phyloP scores from a whole-genome alignment of 768 basidiomycete genomes.

The Mycena rosella region DNA sequence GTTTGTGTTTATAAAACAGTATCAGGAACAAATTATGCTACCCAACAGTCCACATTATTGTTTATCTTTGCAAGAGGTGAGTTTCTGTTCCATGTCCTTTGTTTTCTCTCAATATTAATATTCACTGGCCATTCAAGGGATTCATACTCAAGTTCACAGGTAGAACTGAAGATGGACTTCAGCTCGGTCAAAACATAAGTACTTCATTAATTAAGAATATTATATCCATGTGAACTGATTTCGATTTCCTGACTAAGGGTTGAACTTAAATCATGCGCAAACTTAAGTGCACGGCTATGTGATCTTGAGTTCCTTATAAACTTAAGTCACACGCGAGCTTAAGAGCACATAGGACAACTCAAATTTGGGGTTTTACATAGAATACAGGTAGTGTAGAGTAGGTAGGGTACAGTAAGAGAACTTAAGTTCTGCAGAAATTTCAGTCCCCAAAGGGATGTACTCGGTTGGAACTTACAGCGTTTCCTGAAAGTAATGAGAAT shows the following conservation, averaged over 20 bases:
- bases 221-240: constrained; percentile 7
- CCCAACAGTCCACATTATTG: constrained; percentile 9
- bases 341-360: constrained; percentile 8
- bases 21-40: constrained; percentile 14
- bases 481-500: no score
- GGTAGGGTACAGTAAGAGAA: constrained; percentile 7
- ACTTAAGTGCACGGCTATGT: constrained; percentile 10
- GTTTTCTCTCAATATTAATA: constrained; percentile 5
- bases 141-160: constrained; percentile 5
- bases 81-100: constrained; percentile 5
- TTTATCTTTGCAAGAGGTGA: constrained; percentile 6
- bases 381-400: not conserved
- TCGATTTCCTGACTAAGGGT: constrained; percentile 4
- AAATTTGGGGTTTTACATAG: constrained; percentile 9
- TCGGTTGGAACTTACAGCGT: no score
- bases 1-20: constrained; percentile 10
- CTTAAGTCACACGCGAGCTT: constrained; percentile 1
- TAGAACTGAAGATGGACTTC: constrained; percentile 6
- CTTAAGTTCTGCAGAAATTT: constrained; percentile 1
- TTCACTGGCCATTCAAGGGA: constrained; percentile 6
- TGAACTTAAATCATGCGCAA: constrained; percentile 4
- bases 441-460: not conserved
- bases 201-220: constrained; percentile 15
- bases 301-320: no score
- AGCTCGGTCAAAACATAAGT: constrained; percentile 6